Percentiles rank a stretch among this genome's conserved stretches.
These are phyloP conservation scores for Naganishia vishniacii DNA, from an alignment of 768 basidiomycete species.

Conservation along the genomic window DNA sequence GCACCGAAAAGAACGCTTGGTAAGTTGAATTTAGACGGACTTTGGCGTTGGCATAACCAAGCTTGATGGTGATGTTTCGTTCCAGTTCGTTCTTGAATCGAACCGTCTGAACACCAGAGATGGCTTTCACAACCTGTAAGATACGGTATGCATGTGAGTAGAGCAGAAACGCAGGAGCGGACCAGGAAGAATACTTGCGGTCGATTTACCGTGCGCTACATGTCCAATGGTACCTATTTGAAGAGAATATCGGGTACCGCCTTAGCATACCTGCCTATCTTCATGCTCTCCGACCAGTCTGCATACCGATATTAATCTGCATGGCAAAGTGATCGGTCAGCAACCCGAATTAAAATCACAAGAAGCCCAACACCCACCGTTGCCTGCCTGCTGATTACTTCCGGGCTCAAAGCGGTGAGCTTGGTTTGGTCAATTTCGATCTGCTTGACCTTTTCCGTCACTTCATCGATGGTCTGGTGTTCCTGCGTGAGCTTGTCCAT, in stretches of 20 bases:
- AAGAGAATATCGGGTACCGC: neutral
- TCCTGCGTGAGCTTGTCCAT: conserved; percentile 25
- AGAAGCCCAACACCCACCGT: conserved; percentile 52
- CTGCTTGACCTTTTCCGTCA: conserved; percentile 30
- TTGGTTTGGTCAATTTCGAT: conserved; percentile 74
- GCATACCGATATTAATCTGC: conserved; percentile 18
- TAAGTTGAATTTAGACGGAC: conserved; percentile 53
- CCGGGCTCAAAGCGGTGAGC: conserved; percentile 65
- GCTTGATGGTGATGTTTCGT: conserved; percentile 97
- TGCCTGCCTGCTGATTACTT: conserved; percentile 62
- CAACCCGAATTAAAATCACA: neutral
- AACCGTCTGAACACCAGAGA: conserved; percentile 96
- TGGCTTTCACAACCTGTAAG: conserved; percentile 73
- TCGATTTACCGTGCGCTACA: conserved; percentile 63
- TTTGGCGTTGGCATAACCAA: conserved; percentile 98
- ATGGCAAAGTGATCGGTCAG: neutral
- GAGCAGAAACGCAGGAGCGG: conserved; percentile 64
- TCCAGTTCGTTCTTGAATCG: conserved; percentile 99
- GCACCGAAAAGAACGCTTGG: neutral
- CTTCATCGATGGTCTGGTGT: conserved; percentile 4
- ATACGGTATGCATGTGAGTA: neutral
- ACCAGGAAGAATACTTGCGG: conserved; percentile 22
- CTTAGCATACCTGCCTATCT: neutral
- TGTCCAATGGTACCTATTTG: conserved; percentile 88
- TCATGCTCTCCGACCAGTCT: neutral